Evolutionary conservation across 768 basidiomycete genomes (phyloP).

Genomic region (Tephrocybe sp.): DNA sequence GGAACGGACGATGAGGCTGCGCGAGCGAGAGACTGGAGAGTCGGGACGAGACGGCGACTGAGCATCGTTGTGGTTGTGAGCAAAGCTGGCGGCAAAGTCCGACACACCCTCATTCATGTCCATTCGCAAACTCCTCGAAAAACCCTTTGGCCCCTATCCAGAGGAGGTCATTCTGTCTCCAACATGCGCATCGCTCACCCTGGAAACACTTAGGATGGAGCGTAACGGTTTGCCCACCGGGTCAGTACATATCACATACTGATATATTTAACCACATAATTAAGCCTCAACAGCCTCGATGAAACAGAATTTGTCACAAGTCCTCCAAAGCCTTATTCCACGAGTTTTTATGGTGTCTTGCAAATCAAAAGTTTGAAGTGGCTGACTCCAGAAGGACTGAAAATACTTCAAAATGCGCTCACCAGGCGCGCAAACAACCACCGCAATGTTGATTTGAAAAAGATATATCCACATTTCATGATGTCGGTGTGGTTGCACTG

Average conservation of each 20-base stretch:
- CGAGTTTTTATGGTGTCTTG: slow-evolving; percentile 48
- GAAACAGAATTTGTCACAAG: slow-evolving; percentile 38
- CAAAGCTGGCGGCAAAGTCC: slow-evolving; percentile 11
- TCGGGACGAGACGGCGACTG: slow-evolving; percentile 34
- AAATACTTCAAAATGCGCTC: slow-evolving; percentile 29
- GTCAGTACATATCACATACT: slow-evolving; percentile 12
- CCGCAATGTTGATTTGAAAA: slow-evolving; percentile 28
- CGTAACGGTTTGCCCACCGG: slow-evolving; percentile 17
- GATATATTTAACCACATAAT: background rate
- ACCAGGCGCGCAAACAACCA: background rate
- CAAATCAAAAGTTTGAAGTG: slow-evolving; percentile 43
- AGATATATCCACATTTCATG: slow-evolving; percentile 18
- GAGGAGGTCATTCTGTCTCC: slow-evolving; percentile 25
- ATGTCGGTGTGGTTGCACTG: slow-evolving; percentile 44
- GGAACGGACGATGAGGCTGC: slow-evolving; percentile 28
- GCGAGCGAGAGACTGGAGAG: slow-evolving; percentile 26
- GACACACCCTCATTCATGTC: slow-evolving; percentile 6
- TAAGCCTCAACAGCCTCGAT: slow-evolving; percentile 36
- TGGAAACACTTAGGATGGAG: slow-evolving; percentile 16
- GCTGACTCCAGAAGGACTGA: slow-evolving; percentile 46
- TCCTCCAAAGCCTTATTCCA: slow-evolving; percentile 20
- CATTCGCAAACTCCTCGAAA: slow-evolving; percentile 18
- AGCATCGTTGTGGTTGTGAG: slow-evolving; percentile 32
- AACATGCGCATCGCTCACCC: slow-evolving; percentile 7
- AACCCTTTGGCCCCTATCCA: slow-evolving; percentile 32